Evolutionary conservation across 257 asterid genomes (phyloP).

Genomic region (Solanum chilense): DNA sequence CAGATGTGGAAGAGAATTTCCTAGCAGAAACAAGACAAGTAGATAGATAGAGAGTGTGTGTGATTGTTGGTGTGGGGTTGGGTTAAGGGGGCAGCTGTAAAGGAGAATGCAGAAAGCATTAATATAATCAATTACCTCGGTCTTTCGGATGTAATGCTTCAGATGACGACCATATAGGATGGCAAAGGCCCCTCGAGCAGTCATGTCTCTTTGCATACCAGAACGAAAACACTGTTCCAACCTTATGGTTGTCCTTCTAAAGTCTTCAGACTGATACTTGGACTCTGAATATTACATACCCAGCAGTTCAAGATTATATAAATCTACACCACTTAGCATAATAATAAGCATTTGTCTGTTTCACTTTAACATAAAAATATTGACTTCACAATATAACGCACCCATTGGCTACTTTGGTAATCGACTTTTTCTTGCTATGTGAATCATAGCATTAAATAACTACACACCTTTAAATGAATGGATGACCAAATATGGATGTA

Average conservation of each 20-base stretch:
- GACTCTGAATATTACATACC: constrained; percentile 34
- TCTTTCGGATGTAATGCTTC: constrained; percentile 65
- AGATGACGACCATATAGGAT: constrained; percentile 74
- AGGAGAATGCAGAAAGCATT: background rate
- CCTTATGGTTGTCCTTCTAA: constrained; percentile 74
- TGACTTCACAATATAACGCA: background rate
- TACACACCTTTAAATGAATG: background rate
- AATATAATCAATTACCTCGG: constrained; percentile 38
- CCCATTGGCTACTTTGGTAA: background rate
- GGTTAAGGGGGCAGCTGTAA: background rate
- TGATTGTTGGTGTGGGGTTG: background rate
- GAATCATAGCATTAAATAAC: background rate
- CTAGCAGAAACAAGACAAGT: background rate
- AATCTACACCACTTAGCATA: background rate
- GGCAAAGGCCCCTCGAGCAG: constrained; percentile 72
- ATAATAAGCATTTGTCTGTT: background rate
- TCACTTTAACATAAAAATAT: background rate
- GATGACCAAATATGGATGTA: background rate
- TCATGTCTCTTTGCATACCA: constrained; percentile 56
- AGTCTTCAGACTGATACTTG: constrained; percentile 52
- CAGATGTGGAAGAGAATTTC: background rate
- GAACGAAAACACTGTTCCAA: constrained; percentile 75
- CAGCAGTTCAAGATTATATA: background rate
- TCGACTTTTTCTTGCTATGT: background rate
- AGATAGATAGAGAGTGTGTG: background rate